A percentile compares a stretch with the other conserved stretches of the same genome.
Evolutionary conservation across 176 grass and related monocot genomes (phyloP).

Genomic region (Pharus latifolius): DNA sequence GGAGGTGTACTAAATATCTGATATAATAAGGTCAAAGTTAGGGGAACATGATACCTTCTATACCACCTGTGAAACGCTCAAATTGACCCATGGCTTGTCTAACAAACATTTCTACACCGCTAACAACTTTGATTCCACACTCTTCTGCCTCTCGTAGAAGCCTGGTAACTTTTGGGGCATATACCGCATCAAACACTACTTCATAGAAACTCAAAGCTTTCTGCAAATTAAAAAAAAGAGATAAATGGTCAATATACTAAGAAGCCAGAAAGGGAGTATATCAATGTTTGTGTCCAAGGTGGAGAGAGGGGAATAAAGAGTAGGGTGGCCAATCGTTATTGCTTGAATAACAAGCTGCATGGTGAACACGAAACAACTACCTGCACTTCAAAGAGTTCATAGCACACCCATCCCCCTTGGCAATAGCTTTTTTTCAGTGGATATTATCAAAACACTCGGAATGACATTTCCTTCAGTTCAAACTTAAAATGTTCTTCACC

Average conservation of each 20-base stretch:
- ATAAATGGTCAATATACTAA: conserved; percentile 9
- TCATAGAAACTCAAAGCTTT: conserved; percentile 68
- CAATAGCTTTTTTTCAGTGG: neutral
- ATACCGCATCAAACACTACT: conserved; percentile 89
- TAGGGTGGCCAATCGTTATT: neutral
- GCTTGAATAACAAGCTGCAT: neutral
- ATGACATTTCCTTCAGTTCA: neutral
- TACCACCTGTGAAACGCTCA: conserved; percentile 64
- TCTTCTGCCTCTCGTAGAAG: conserved; percentile 90
- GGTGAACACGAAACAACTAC: too few relatives aligned
- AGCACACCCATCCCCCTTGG: neutral
- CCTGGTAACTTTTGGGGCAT: conserved; percentile 75
- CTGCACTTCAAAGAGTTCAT: too few relatives aligned
- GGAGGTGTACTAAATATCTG: neutral
- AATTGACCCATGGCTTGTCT: conserved; percentile 92
- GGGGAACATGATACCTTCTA: conserved; percentile 52
- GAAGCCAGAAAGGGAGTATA: neutral
- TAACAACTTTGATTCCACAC: conserved; percentile 64
- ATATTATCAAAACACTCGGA: too few relatives aligned
- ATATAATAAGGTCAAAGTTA: neutral
- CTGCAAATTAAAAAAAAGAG: conserved; percentile 34
- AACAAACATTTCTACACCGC: conserved; percentile 93
- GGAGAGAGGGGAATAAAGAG: neutral
- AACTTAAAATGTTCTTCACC: neutral
- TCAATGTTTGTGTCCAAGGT: neutral